Evolutionary conservation across 1,284 basidiomycete genomes (phyloP).

Genomic region (Malassezia globosa): DNA sequence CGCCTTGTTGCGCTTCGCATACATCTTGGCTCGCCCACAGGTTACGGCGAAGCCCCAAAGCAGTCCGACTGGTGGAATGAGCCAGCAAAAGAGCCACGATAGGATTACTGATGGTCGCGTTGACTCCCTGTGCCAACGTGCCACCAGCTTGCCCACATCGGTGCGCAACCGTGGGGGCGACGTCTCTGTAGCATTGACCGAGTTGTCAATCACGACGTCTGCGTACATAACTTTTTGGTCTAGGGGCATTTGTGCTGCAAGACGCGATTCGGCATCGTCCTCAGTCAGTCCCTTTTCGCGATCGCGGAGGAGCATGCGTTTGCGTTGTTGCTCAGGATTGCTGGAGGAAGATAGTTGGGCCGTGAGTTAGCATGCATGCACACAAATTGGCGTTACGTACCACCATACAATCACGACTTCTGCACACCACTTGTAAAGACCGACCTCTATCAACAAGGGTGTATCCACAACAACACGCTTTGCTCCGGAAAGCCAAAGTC

Average conservation of each 20-base stretch:
- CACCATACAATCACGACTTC: conserved; percentile 78
- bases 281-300: conserved; percentile 48
- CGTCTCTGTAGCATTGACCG: conserved; percentile 35
- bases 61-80: conserved; percentile 65
- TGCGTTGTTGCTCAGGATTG: conserved; percentile 29
- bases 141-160: conserved; percentile 62
- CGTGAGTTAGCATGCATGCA: too few species aligned
- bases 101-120: conserved; percentile 53
- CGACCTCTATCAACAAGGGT: conserved; percentile 82
- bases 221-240: conserved; percentile 69
- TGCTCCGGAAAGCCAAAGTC: conserved; percentile 66
- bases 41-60: conserved; percentile 29
- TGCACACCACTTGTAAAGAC: conserved; percentile 73
- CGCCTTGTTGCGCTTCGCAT: neutral
- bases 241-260: conserved; percentile 72
- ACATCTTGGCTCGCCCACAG: neutral
- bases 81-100: conserved; percentile 62
- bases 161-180: conserved; percentile 46
- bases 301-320: conserved; percentile 39
- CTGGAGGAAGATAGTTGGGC: conserved; percentile 8
- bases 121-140: conserved; percentile 50
- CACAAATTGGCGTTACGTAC: conserved; percentile 54
- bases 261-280: conserved; percentile 57
- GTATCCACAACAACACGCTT: conserved; percentile 77
- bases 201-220: conserved; percentile 79